Percentiles rank a stretch among this genome's conserved stretches.
phyloP scores from a whole-genome alignment of 2,329 filamentous ascomycete genomes.

The Corynespora cassiicola region DNA sequence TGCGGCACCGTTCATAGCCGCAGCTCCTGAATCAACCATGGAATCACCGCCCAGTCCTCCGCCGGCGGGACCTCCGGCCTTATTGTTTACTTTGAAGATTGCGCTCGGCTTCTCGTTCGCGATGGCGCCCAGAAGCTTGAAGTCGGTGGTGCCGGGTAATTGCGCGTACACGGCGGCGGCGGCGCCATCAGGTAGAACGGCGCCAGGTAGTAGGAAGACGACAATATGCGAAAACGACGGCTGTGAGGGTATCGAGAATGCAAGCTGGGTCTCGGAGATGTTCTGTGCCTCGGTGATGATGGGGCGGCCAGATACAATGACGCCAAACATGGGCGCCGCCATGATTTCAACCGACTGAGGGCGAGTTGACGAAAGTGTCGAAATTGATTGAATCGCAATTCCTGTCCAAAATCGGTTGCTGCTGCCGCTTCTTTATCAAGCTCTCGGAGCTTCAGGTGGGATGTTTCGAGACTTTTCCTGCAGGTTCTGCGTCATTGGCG shows the following conservation, averaged over 20 bases:
- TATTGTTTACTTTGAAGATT: conserved; percentile 76
- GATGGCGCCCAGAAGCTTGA: conserved; percentile 87
- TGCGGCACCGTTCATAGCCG: conserved; percentile 18
- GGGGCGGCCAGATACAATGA: conserved; percentile 66
- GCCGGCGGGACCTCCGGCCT: conserved; percentile 44
- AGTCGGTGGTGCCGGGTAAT: conserved; percentile 65
- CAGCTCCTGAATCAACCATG: conserved; percentile 51
- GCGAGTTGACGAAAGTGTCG: no score
- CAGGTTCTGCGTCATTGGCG: no score
- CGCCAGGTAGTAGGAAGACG: conserved; percentile 85
- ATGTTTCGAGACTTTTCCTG: no score
- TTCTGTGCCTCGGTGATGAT: conserved; percentile 64
- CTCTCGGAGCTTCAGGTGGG: no score
- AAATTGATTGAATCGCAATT: no score
- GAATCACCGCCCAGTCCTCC: conserved; percentile 50
- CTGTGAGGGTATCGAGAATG: conserved; percentile 69
- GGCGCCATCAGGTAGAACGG: conserved; percentile 73
- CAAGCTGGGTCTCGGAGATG: conserved; percentile 66
- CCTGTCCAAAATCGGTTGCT: no score
- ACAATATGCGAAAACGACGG: conserved; percentile 76
- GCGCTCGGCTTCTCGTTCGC: conserved; percentile 90
- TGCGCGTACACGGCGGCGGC: conserved; percentile 92
- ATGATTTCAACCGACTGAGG: no score
- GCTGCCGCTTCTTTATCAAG: no score
- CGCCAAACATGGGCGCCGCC: conserved; percentile 69